Evolutionary conservation across 176 grass and related monocot species (phyloP).

Genomic region (Oryza coarctata): DNA sequence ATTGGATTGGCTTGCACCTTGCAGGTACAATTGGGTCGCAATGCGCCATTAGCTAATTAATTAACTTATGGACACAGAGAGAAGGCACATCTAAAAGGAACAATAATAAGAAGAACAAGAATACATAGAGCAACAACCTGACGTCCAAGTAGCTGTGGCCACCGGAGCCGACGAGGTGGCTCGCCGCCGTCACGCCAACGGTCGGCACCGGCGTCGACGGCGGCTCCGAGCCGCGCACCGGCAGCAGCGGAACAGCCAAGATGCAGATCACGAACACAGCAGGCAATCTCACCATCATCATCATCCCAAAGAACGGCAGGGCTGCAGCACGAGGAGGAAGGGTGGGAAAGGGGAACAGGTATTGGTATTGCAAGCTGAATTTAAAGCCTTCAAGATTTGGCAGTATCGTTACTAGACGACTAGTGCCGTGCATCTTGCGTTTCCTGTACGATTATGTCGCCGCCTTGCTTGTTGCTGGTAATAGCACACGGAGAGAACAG

Average conservation of each 20-base stretch:
- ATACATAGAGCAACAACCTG: conserved; percentile 33
- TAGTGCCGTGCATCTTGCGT: neutral
- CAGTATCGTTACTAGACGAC: neutral
- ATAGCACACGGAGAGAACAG: neutral
- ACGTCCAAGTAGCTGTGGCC: conserved; percentile 63
- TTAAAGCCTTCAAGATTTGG: neutral
- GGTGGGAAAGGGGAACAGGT: neutral
- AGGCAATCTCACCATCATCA: neutral
- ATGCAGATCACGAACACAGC: conserved; percentile 5
- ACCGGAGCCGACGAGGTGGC: conserved; percentile 46
- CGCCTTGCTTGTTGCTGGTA: neutral
- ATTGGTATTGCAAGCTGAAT: neutral
- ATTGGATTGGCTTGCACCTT: neutral
- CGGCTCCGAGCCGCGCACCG: neutral
- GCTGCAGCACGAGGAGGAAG: neutral
- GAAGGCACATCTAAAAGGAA: neutral
- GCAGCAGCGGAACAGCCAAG: neutral
- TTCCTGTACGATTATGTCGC: neutral
- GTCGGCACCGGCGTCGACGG: conserved; percentile 11
- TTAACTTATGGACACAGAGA: neutral
- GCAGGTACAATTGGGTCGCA: neutral
- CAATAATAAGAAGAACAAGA: neutral
- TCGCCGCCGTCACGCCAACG: conserved; percentile 43
- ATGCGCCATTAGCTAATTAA: neutral
- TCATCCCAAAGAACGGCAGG: neutral